Evolutionary conservation across 331 rosid genomes (phyloP).

Genomic region (Cydonia oblonga): DNA sequence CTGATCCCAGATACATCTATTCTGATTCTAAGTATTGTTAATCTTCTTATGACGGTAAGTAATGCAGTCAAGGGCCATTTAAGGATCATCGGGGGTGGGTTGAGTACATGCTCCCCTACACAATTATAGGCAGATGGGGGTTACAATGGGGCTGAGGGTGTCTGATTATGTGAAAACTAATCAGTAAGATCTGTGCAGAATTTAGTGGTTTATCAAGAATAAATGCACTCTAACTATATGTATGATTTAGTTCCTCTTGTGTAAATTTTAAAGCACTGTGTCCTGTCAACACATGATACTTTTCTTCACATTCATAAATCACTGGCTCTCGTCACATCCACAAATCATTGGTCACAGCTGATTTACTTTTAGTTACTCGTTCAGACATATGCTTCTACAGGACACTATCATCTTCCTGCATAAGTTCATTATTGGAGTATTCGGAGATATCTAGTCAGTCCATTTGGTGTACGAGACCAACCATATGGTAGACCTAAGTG

Average conservation of each 20-base stretch:
- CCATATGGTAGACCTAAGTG: not conserved
- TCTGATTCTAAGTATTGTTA: not conserved
- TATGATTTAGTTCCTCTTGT: not conserved
- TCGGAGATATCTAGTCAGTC: not conserved
- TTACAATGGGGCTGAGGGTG: not conserved
- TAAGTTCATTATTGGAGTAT: not conserved
- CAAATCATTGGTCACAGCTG: not conserved
- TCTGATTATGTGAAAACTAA: not conserved
- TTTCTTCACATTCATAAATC: not conserved
- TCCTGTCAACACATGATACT: not conserved
- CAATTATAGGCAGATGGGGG: not conserved
- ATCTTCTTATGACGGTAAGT: not conserved
- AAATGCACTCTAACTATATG: not conserved
- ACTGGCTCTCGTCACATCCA: not conserved
- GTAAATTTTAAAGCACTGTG: not conserved
- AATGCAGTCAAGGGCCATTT: not conserved
- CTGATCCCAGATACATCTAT: not conserved
- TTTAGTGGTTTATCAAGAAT: not conserved
- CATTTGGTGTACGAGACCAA: not conserved
- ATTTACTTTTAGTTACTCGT: not conserved
- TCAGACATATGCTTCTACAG: not conserved
- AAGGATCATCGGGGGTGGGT: not conserved
- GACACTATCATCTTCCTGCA: not conserved
- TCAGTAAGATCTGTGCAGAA: not conserved
- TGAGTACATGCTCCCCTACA: not conserved